A percentile compares a stretch with the other conserved stretches of the same genome.
Evolutionary conservation across 768 basidiomycete species (phyloP).

Genomic region (Trametes meyenii): DNA sequence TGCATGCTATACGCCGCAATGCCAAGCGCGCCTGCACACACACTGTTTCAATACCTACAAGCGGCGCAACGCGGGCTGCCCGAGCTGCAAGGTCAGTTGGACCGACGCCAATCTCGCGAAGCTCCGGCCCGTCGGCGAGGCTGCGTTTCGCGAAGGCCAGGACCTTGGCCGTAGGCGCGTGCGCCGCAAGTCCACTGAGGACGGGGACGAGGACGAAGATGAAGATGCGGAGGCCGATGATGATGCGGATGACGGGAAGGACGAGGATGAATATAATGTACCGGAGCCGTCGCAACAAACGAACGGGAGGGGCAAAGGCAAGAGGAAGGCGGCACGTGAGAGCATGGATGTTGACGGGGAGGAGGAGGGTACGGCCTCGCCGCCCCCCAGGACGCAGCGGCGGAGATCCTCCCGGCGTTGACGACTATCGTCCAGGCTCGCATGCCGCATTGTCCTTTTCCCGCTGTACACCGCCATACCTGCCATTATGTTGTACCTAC

Average conservation of each 20-base stretch:
- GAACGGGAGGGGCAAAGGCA: constrained; percentile 27
- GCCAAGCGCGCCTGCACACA: constrained; percentile 63
- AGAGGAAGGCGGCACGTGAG: constrained; percentile 32
- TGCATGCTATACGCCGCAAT: constrained; percentile 61
- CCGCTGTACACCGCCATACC: constrained; percentile 14
- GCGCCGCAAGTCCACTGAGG: constrained; percentile 29
- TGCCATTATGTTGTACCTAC: constrained; percentile 23
- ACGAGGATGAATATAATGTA: constrained; percentile 33
- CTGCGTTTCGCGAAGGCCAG: constrained; percentile 63
- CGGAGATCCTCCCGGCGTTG: constrained; percentile 29
- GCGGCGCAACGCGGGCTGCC: constrained; percentile 49
- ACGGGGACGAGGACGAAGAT: constrained; percentile 43
- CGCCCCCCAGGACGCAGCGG: constrained; percentile 24
- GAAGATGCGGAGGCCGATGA: constrained; percentile 46
- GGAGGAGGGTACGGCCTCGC: constrained; percentile 40
- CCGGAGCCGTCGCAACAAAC: constrained; percentile 33
- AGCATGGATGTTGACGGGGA: constrained; percentile 51
- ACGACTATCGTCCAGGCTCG: not conserved
- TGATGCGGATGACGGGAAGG: constrained; percentile 43
- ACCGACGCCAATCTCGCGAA: constrained; percentile 50
- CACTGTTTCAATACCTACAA: constrained; percentile 64
- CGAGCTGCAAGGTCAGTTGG: constrained; percentile 64
- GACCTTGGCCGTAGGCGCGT: constrained; percentile 37
- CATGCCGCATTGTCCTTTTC: not conserved
- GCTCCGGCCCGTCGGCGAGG: constrained; percentile 67